Conservation (phyloP, 495 filamentous ascomycete genomes). For the Hypoxylon intermedium region DNA sequence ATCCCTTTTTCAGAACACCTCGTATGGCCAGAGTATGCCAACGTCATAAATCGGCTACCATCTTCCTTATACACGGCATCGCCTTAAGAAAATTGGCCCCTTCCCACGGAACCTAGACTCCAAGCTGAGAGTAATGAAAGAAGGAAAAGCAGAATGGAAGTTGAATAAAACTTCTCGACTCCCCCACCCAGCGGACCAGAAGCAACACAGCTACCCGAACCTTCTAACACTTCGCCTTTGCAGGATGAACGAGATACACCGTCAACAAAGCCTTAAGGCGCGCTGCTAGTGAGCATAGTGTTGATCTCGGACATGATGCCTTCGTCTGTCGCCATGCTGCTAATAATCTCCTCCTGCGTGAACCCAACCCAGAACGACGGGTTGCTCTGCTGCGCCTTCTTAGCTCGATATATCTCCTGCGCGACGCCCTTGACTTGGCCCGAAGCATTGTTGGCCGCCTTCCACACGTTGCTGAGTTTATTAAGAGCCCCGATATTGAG, state of each 20-base stretch:
- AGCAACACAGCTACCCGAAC: too few species aligned
- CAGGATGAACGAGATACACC: constrained; percentile 3
- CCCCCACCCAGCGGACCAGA: background rate
- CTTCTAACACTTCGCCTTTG: too few species aligned
- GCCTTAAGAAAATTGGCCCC: background rate
- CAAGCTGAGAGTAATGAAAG: background rate
- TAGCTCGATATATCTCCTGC: constrained; percentile 65
- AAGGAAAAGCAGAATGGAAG: background rate
- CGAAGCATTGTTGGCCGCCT: constrained; percentile 74
- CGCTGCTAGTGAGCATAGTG: constrained; percentile 37
- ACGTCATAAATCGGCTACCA: background rate
- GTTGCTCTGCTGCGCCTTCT: constrained; percentile 60
- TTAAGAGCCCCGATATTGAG: constrained; percentile 85
- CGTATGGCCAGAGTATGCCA: background rate
- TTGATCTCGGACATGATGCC: constrained; percentile 62
- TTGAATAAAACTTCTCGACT: background rate
- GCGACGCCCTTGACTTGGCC: constrained; percentile 77
- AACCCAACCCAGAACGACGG: constrained; percentile 61
- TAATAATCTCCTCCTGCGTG: constrained; percentile 62
- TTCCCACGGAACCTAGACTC: constrained; percentile 8
- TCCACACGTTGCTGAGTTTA: constrained; percentile 76
- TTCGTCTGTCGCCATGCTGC: constrained; percentile 60
- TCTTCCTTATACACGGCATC: constrained; percentile 4
- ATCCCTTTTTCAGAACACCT: background rate
- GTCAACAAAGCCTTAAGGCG: constrained; percentile 18